phyloP scores from a whole-genome alignment of 2,329 filamentous ascomycete species.

The Penicillium sp. region DNA sequence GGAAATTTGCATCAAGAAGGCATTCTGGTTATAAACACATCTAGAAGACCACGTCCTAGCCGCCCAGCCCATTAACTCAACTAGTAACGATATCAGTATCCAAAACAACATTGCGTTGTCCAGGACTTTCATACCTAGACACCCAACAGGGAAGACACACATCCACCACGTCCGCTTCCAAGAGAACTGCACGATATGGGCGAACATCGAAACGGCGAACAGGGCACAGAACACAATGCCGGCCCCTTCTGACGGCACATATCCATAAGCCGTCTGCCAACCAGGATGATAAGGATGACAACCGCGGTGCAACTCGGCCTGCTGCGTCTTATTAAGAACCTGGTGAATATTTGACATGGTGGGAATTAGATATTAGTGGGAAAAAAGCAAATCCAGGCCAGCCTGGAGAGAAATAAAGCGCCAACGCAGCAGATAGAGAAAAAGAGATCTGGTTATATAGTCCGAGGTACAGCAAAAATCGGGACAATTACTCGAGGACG shows the following conservation, averaged over 20 bases:
- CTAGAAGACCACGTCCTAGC: conserved; percentile 51
- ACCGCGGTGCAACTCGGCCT: neutral
- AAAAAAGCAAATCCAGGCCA: neutral
- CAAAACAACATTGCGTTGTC: neutral
- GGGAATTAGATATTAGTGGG: neutral
- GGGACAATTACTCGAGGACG: neutral
- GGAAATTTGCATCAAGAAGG: conserved; percentile 28
- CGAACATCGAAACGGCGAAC: conserved; percentile 35
- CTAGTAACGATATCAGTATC: conserved; percentile 13
- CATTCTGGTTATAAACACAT: conserved; percentile 52
- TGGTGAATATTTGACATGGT: neutral
- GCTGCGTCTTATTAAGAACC: neutral
- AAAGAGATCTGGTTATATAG: neutral
- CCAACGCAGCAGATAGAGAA: neutral
- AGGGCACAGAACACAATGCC: conserved; percentile 35
- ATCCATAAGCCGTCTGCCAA: conserved; percentile 28
- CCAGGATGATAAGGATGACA: neutral
- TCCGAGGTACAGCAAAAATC: neutral
- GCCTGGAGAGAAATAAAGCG: neutral
- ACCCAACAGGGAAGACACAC: conserved; percentile 34
- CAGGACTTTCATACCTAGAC: conserved; percentile 28
- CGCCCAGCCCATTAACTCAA: conserved; percentile 51
- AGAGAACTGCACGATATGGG: conserved; percentile 34
- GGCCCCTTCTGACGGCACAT: conserved; percentile 32
- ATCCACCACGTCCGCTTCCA: conserved; percentile 41